These are phyloP conservation scores for Salix koriyanagi DNA, from an alignment of 345 rosid species.

Conservation along the genomic window DNA sequence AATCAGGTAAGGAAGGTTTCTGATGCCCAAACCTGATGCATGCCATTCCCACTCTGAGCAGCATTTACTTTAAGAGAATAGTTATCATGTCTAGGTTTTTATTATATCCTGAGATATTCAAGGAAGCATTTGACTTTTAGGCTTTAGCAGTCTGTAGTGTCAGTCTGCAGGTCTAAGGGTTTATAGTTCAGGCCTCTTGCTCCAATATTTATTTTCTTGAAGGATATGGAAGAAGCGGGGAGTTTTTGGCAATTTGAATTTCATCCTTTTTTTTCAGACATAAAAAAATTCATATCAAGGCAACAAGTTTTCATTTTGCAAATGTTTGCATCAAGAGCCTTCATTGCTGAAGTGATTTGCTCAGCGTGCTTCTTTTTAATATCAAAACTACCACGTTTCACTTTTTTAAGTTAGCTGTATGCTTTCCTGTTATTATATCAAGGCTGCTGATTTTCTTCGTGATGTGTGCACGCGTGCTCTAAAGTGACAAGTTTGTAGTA, in stretches of 20 bases:
- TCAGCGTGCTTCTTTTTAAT: too few species aligned
- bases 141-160: neutral
- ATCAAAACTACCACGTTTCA: too few species aligned
- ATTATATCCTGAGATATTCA: neutral
- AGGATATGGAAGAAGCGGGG: neutral
- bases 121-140: too few species aligned
- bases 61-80: neutral
- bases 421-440: too few species aligned
- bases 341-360: too few species aligned
- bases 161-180: neutral
- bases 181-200: neutral
- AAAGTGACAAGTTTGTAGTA: too few species aligned
- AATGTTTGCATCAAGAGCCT: neutral
- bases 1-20: slow-evolving; percentile 50
- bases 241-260: neutral
- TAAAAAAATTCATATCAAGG: neutral
- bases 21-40: neutral
- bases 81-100: neutral
- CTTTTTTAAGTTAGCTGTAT: too few species aligned
- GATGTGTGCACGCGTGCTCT: too few species aligned
- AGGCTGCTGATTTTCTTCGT: too few species aligned
- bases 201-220: neutral
- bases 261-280: neutral
- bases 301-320: neutral
- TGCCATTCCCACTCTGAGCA: neutral